Evolutionary conservation across 208 protist genomes (phyloP).

Genomic region (Angomonas ambiguus): DNA sequence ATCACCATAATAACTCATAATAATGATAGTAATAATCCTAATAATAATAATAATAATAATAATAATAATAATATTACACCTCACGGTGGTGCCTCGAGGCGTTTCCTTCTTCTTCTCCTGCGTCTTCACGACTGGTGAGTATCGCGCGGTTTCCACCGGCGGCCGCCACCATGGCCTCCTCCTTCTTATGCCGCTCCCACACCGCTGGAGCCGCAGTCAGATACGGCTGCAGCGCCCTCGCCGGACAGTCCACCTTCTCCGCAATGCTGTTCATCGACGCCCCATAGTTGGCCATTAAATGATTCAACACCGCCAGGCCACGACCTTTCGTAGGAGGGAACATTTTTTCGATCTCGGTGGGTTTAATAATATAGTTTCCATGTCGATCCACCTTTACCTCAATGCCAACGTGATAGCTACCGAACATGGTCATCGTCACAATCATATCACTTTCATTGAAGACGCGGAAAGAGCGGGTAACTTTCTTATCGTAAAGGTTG

Average conservation of each 20-base stretch:
- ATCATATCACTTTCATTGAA: constrained; percentile 89
- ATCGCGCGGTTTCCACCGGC: too few relatives aligned
- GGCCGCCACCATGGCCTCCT: background rate
- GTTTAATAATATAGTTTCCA: constrained; percentile 89
- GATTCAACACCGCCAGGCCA: constrained; percentile 62
- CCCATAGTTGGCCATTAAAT: constrained; percentile 68
- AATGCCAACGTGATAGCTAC: constrained; percentile 74
- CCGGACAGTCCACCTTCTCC: constrained; percentile 30
- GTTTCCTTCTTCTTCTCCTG: background rate
- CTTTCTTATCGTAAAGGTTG: constrained; percentile 63
- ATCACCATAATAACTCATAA: background rate
- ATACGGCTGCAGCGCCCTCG: constrained; percentile 25
- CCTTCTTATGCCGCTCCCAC: constrained; percentile 1
- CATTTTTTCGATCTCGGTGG: constrained; percentile 80
- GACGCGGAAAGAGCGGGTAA: constrained; percentile 82
- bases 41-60: background rate
- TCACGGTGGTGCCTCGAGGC: too few relatives aligned
- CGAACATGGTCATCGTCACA: constrained; percentile 52
- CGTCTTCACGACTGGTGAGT: background rate
- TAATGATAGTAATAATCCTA: background rate
- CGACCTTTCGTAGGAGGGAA: constrained; percentile 70
- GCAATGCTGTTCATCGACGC: constrained; percentile 70
- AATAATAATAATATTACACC: too few relatives aligned
- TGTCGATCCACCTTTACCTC: constrained; percentile 85
- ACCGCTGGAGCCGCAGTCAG: constrained; percentile 20